phyloP scores from a whole-genome alignment of 495 filamentous ascomycete genomes.

The Tuber aestivum region DNA sequence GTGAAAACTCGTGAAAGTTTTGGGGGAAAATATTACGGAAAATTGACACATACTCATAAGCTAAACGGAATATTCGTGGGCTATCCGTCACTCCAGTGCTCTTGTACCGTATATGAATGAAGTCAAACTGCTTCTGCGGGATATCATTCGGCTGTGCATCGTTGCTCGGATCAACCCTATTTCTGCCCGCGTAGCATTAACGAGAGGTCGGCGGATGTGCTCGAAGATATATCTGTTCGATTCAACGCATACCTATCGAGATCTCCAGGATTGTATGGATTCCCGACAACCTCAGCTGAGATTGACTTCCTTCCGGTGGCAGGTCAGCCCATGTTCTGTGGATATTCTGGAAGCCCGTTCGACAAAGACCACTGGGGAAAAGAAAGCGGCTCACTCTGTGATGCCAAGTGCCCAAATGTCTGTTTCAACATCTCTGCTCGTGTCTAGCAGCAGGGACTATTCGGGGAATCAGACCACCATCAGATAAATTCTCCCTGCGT shows the following conservation, averaged over 20 bases:
- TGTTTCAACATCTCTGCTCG: constrained; percentile 37
- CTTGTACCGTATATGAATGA: constrained; percentile 42
- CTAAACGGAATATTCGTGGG: constrained; percentile 38
- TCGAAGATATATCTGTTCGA: constrained; percentile 33
- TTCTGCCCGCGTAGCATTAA: constrained; percentile 27
- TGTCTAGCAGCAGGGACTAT: constrained; percentile 38
- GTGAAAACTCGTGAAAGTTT: neutral
- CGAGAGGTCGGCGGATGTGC: constrained; percentile 24
- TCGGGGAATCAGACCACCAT: constrained; percentile 19
- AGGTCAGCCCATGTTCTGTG: constrained; percentile 31
- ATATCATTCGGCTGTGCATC: constrained; percentile 26
- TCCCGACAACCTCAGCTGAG: constrained; percentile 39
- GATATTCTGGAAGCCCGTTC: constrained; percentile 22
- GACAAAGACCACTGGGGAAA: constrained; percentile 19
- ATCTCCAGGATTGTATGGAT: constrained; percentile 40
- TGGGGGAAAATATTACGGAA: neutral
- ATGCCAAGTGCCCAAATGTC: constrained; percentile 43
- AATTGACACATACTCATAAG: constrained; percentile 36
- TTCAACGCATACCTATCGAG: constrained; percentile 36
- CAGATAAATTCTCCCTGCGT: constrained; percentile 19
- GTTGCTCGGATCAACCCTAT: constrained; percentile 33
- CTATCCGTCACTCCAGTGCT: constrained; percentile 35
- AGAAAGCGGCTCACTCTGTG: constrained; percentile 39
- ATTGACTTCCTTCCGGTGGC: constrained; percentile 40
- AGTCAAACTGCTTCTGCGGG: constrained; percentile 39